These are phyloP conservation scores for Echinochloa phyllopogon DNA, from an alignment of 176 grass and related monocot species.

Conservation along the genomic window DNA sequence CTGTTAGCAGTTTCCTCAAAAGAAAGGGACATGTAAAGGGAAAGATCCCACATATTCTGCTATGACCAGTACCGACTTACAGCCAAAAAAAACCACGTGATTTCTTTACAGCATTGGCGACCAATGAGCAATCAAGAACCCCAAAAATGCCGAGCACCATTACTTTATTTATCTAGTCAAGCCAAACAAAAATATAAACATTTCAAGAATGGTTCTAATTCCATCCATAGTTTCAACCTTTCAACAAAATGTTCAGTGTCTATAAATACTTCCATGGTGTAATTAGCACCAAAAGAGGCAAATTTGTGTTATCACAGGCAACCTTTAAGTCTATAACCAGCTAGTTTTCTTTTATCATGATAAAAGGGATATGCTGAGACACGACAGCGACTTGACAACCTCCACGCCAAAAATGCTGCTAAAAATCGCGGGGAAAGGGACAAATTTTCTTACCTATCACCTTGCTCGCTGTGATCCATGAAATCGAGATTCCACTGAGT, in stretches of 20 bases:
- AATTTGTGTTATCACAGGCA: conserved; percentile 10
- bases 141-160: not conserved
- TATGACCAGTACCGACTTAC: not conserved
- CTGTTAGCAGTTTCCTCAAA: conserved; percentile 16
- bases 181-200: conserved; percentile 17
- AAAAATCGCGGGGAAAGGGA: not conserved
- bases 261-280: not conserved
- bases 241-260: conserved; percentile 7
- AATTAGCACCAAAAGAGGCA: conserved; percentile 10
- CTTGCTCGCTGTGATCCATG: conserved; percentile 92
- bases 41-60: conserved; percentile 7
- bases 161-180: not conserved
- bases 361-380: conserved; percentile 29
- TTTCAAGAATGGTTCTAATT: conserved; percentile 9
- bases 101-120: not conserved
- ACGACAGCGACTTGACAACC: conserved; percentile 12
- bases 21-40: conserved; percentile 34
- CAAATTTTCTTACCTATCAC: conserved; percentile 60
- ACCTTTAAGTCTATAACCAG: conserved; percentile 23
- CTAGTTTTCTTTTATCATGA: conserved; percentile 33
- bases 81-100: conserved; percentile 1
- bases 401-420: conserved; percentile 1
- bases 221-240: conserved; percentile 29
- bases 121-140: conserved; percentile 28
- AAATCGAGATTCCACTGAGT: conserved; percentile 98